Base-by-base conservation (phyloP, 768 basidiomycete genomes). In the Rhizopogon vesiculosus region DNA sequence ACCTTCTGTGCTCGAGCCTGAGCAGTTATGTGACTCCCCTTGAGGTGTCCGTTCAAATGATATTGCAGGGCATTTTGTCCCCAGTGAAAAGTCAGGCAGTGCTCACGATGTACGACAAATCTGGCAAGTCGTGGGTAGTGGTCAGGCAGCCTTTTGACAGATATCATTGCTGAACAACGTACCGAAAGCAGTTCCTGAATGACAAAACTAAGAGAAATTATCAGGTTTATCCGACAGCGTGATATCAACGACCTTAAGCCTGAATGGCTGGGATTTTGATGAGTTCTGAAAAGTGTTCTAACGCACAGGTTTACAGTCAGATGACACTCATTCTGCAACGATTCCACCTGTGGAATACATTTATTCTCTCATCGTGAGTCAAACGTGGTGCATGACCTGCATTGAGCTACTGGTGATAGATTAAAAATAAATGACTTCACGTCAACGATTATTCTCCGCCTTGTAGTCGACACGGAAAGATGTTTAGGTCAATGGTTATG, bases 401-500 rank as follows among this genome's bases (percentile, higher is more conserved):
- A 5, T n/a, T 54, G 28, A 62, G 51, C 8, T 7, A 16, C 29
- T 4, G 4, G 25, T 25, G 19, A 5, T 5, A 43, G 33, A n/a
- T 22, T 22, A 45, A 40, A 46, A 25, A 25, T 2, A 25, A n/a
- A n/a, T 4, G 38, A 31, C 72, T 80, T 66, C 49, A 85, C 84
- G 59, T 89, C 96, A 16, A 93, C 72, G 53, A 99, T 94, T 53
- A 88, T 79, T 0, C 93, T 25, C 91, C 0, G 75, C 74, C 74
- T 90, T 80, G 75, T 85, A 91, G 69, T 98, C 97, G 18, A 94
- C 66, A 0, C 25, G 25, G 25, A 25, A 25, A 38, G 35, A 38
- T 38, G 35, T 38, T 38, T 38, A 25, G 25, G 25, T 4, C 25
- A 25, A 25, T 25, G 25, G 3, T 25, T 4, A 25, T 25, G 3